Evolutionary conservation across 768 basidiomycete genomes (phyloP), one percentile per base, ranked within the genome.

Genomic region (Pleurotus sapidus): DNA sequence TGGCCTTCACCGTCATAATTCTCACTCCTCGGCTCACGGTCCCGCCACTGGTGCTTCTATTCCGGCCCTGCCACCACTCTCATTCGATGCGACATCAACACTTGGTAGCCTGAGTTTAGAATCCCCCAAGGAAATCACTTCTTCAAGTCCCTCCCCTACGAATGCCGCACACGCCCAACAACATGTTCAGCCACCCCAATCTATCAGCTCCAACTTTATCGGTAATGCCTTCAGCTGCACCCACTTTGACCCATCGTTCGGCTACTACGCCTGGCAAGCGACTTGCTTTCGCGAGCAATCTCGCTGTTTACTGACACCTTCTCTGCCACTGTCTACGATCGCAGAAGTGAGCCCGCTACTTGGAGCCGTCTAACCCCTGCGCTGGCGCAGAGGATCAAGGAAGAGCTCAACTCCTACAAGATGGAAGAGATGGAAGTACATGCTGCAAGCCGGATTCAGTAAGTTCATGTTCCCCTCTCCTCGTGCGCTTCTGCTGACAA

Each of bases 391-490:
- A 82, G 89, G 65, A 98, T 99, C 72, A 99, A 99, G 81, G 94
- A 96, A 75, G 93, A 96, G 74, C 78, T 99, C 53, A 99, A 99
- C 74, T 93, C 93, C 56, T 98, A 92, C 75, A 98, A 98, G 81
- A 93, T 98, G 91, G 95, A 96, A 74, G 95, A 98, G 77, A 98
- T 99, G 96, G 93, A 95, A 70, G 95, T 99, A 60, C 96, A 98
- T 73, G 91, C 91, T 64, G 78, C 89, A 49, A 95, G 93, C 73
- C 87, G 93, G 71, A 85, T 91, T 65, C 88, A 97, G 92, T 94
- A 70, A 63, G 92, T 84, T 40, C 49, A 27, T 24, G 8, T n/a
- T 43, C 38, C n/a, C n/a, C 8, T 47, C 11, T 17, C 24, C 17
- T 34, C 8, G n/a, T 30, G 7, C 7, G 20, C 34, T 11, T 45